Evolutionary conservation across 176 grass and related monocot species (phyloP).

Genomic region (Puccinellia tenuiflora): DNA sequence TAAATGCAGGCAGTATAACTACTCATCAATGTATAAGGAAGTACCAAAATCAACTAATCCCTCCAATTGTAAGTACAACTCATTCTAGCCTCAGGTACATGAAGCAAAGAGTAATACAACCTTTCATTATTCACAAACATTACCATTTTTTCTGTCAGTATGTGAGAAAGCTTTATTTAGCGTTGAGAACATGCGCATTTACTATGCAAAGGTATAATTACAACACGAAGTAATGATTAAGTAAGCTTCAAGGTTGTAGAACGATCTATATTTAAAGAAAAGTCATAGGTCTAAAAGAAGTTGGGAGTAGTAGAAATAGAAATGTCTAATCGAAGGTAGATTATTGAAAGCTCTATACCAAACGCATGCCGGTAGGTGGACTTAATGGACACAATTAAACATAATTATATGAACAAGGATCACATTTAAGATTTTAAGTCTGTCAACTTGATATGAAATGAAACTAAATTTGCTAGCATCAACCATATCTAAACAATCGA

Average conservation of each 20-base stretch:
- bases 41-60: conserved; percentile 3
- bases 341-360: not conserved
- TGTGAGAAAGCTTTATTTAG: not conserved
- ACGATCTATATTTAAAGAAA: not conserved
- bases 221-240: not conserved
- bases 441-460: not conserved
- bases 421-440: conserved; percentile 5
- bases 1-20: not conserved
- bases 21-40: not conserved
- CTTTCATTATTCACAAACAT: conserved; percentile 9
- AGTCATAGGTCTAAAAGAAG: not conserved
- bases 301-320: not conserved
- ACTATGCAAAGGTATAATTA: not conserved
- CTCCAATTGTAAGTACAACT: not conserved
- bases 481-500: not conserved
- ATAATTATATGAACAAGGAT: not conserved
- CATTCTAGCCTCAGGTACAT: not conserved
- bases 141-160: not conserved
- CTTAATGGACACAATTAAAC: not conserved
- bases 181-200: not conserved
- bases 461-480: not conserved
- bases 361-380: not conserved
- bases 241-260: not conserved
- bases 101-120: not conserved
- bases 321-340: not conserved